These are phyloP conservation scores for Capronia coronata DNA, from an alignment of 2,329 filamentous ascomycete genomes.

Conservation along the genomic window DNA sequence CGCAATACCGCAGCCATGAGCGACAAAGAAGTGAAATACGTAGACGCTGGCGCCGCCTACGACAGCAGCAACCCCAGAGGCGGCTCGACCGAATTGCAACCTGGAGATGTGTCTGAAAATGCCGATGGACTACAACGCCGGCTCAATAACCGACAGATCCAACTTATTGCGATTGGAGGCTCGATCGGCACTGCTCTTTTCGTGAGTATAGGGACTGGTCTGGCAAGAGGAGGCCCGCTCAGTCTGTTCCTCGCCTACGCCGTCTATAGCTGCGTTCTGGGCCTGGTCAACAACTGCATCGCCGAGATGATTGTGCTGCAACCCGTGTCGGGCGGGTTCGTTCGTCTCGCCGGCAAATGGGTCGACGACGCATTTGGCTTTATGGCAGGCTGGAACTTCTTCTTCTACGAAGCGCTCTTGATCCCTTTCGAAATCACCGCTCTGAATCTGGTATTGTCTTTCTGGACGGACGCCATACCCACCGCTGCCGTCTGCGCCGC, in stretches of 20 bases:
- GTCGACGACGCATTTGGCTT: conserved; percentile 43
- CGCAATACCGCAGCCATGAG: conserved; percentile 7
- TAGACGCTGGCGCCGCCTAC: conserved; percentile 5
- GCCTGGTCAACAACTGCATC: conserved; percentile 36
- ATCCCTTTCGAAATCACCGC: conserved; percentile 41
- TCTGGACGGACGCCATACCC: conserved; percentile 37
- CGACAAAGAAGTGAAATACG: conserved; percentile 10
- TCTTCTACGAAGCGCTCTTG: conserved; percentile 38
- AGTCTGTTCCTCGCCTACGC: conserved; percentile 37
- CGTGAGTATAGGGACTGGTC: conserved; percentile 36
- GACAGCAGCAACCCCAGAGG: not conserved
- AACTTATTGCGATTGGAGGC: conserved; percentile 46
- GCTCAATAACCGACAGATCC: conserved; percentile 51
- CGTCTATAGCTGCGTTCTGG: conserved; percentile 31
- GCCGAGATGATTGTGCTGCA: conserved; percentile 43
- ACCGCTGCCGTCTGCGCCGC: conserved; percentile 35
- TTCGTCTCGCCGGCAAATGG: conserved; percentile 40
- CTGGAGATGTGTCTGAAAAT: conserved; percentile 29
- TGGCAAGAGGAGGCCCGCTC: conserved; percentile 36
- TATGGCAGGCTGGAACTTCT: conserved; percentile 45
- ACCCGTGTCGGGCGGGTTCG: conserved; percentile 39
- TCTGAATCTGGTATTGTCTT: conserved; percentile 38
- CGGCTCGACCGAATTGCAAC: not conserved
- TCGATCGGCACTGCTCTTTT: conserved; percentile 38
- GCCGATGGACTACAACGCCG: conserved; percentile 41